These are phyloP conservation scores for Suillus bovinus DNA, from an alignment of 768 basidiomycete genomes.

Conservation along the genomic window DNA sequence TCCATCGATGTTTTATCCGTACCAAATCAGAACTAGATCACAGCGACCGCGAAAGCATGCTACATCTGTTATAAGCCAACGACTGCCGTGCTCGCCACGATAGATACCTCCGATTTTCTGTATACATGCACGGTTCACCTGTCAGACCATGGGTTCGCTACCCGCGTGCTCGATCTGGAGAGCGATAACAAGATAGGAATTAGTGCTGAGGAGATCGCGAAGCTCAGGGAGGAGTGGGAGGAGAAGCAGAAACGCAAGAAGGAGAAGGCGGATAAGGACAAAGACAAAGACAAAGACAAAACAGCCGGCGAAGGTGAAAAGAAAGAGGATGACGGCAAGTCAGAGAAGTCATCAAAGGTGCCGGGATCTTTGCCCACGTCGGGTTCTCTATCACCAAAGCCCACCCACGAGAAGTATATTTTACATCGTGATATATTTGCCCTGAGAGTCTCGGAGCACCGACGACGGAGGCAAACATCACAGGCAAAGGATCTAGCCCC, in stretches of 20 bases:
- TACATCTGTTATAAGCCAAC: conserved; percentile 81
- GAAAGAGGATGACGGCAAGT: conserved; percentile 34
- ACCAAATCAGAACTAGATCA: conserved; percentile 50
- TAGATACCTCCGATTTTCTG: conserved; percentile 81
- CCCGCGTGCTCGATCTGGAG: conserved; percentile 44
- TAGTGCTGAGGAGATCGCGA: conserved; percentile 73
- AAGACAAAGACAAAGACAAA: conserved; percentile 26
- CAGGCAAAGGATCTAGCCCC: conserved; percentile 73
- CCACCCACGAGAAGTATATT: conserved; percentile 70
- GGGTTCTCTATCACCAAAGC: conserved; percentile 34
- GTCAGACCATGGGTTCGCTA: conserved; percentile 75
- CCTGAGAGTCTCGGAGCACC: conserved; percentile 78
- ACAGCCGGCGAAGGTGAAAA: conserved; percentile 38
- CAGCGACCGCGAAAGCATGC: conserved; percentile 77
- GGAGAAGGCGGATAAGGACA: conserved; percentile 29
- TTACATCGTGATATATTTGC: conserved; percentile 84
- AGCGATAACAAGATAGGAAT: conserved; percentile 36
- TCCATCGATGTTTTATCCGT: conserved; percentile 9
- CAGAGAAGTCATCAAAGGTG: conserved; percentile 18
- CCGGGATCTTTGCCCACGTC: conserved; percentile 30
- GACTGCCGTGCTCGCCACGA: conserved; percentile 80
- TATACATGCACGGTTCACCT: conserved; percentile 86
- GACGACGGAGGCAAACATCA: conserved; percentile 62
- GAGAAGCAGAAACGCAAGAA: conserved; percentile 64
- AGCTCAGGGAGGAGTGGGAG: conserved; percentile 79